Evolutionary conservation across 208 protist genomes (phyloP), one percentile per base, ranked within the genome.

Genomic region (Vickermania spadyakhi): DNA sequence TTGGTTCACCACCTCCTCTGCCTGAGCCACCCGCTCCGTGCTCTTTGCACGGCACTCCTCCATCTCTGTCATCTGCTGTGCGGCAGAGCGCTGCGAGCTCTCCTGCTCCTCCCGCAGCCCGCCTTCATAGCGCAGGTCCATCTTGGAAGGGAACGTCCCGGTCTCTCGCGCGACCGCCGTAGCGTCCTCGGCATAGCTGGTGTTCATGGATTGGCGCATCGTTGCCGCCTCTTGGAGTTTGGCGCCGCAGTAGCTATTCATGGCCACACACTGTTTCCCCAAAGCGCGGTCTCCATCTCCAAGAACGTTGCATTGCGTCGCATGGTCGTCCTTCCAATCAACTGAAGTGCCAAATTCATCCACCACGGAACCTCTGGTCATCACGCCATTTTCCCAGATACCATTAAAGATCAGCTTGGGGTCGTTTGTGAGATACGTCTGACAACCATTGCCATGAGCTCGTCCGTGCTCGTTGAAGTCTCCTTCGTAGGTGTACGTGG

Each of bases 401-500:
- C 89, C 89, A 0, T 79, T 92, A 62, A 96, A 96, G 31, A 70
- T 81, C 11, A 96, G 80, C 1, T 81, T 79, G 3, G 85, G 84
- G 42, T 90, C 79, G 42, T 89, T 90, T 36, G 76, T 83, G 31
- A 96, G 69, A 58, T 93, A 92, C n/a, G 84, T 93, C 57, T 93
- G 82, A 22, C 71, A 80, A 0, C 89, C 89, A 55, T 90, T 82
- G n/a, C 89, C 89, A 51, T 93, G 84, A 1, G 89, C 86, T 14
- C 82, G 69, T 2, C 89, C 89, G 63, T 93, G 79, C 54, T 83
- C 78, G 70, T 91, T 93, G 62, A 96, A 92, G 65, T 93, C 84
- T 5, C 89, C 89, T 58, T 96, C 89, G 56, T 96, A 96, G 28
- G 80, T 91, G 79, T 93, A 96, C 13, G 84, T 93, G 2, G 83